Base-by-base conservation (phyloP, 352 stramenopile species). In the Pythium plurisporium region DNA sequence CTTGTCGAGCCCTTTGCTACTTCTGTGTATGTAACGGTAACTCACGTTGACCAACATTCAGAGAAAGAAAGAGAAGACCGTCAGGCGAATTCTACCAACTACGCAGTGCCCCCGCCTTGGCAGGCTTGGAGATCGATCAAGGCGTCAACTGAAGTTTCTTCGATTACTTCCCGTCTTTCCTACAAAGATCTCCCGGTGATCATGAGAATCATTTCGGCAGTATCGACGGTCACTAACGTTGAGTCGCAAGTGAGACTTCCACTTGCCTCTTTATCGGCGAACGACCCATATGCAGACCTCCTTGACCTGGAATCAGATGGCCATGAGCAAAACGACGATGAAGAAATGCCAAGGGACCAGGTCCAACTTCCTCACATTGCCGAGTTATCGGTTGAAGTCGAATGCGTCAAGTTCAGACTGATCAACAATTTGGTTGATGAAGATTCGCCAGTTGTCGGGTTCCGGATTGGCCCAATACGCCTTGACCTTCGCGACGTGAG, bases 391-490 rank as follows among this genome's bases (percentile, higher is more conserved):
- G 11, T 87, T 14, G 31, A 71, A 29, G 48, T 76, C 27, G 67
- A 56, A 29, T 71, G 70, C 6, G 17, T 88, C 44, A 73, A 85
- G 27, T 89, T 94, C 31, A 69, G 72, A 7, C 46, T 94, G 67
- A 86, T 94, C 52, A 89, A 94, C 60, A 91, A 91, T 42, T 83
- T 94, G 22, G 83, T 86, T 5, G 79, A 86, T 20, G 81, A 94
- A 55, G 79, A 86, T 38, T 91, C 79, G 17, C 81, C 83, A 19
- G 83, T 94, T 4, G 62, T 94, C 17, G 78, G 84, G 11, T 70
- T 89, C 23, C 75, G 79, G 8, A 64, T 77, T n/a, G 73, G 70
- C 9, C 53, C 59, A 19, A 62, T 89, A 12, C 61, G 72, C 25
- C 15, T 83, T 25, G 30, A 60, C 34, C 31, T 77, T 12, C 51